Evolutionary conservation across 1,139 yeast genomes (phyloP).

Genomic region (Saccharomyces pastorianus): DNA sequence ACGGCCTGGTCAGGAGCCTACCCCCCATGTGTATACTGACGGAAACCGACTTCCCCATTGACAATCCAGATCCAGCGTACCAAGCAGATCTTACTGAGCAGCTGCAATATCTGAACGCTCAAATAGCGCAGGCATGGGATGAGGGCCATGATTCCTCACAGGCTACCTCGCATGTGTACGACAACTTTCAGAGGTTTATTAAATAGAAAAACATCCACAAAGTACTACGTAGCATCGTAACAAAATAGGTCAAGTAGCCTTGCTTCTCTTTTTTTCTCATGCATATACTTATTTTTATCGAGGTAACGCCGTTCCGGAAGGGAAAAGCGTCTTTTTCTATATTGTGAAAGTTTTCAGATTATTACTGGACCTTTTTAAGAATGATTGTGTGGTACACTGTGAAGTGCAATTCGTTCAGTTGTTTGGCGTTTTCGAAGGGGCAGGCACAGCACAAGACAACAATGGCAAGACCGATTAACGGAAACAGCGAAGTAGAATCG

Average conservation of each 20-base stretch:
- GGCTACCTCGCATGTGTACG: neutral
- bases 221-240: no score
- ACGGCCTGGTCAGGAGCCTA: conserved; percentile 29
- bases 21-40: conserved; percentile 38
- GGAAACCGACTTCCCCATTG: conserved; percentile 44
- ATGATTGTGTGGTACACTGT: neutral
- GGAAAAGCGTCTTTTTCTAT: neutral
- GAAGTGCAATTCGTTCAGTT: neutral
- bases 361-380: conserved; percentile 4
- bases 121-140: neutral
- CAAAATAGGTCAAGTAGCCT: no score
- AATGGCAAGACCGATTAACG: conserved; percentile 21
- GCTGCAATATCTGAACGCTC: conserved; percentile 1
- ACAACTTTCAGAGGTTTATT: neutral
- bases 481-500: conserved; percentile 28
- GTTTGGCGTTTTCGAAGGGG: neutral
- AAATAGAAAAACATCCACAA: neutral
- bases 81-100: conserved; percentile 4
- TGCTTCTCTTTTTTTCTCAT: neutral
- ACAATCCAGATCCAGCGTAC: conserved; percentile 5
- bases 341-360: conserved; percentile 1
- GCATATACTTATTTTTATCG: neutral
- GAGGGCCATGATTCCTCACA: neutral
- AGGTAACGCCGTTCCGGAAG: neutral
- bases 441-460: neutral